Evolutionary conservation across 768 basidiomycete genomes (phyloP).

Genomic region (Pisolithus tinctorius): DNA sequence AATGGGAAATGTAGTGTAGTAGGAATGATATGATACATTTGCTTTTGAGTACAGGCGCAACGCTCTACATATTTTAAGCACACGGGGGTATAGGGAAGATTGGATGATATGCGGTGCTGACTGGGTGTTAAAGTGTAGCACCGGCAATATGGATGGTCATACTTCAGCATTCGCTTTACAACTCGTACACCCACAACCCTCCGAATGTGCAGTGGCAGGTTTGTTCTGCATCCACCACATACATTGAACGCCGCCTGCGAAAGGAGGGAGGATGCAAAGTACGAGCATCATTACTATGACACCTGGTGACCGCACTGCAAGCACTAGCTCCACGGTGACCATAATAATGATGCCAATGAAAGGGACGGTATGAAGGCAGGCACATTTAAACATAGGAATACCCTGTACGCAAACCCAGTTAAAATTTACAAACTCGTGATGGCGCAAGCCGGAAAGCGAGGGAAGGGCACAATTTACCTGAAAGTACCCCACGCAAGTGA

Average conservation of each 20-base stretch:
- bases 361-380: slow-evolving; percentile 20
- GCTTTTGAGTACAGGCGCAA: too few relatives aligned
- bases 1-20: slow-evolving; percentile 57
- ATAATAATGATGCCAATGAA: slow-evolving; percentile 20
- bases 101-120: too few relatives aligned
- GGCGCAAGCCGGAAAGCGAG: background rate
- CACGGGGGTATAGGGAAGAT: too few relatives aligned
- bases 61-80: too few relatives aligned
- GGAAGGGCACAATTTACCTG: slow-evolving; percentile 6
- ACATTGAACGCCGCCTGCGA: slow-evolving; percentile 9
- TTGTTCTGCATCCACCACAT: background rate
- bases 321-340: slow-evolving; percentile 11
- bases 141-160: too few relatives aligned
- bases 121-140: too few relatives aligned
- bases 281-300: slow-evolving; percentile 13
- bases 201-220: background rate
- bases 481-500: slow-evolving; percentile 10
- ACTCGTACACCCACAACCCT: background rate
- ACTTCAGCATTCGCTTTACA: background rate
- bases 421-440: background rate
- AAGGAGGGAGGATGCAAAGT: slow-evolving; percentile 15
- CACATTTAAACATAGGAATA: slow-evolving; percentile 6
- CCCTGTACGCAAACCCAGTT: slow-evolving; percentile 5
- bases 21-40: background rate
- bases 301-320: slow-evolving; percentile 16